Percentiles rank a stretch among this genome's conserved stretches.
Conservation (phyloP, 257 asterid species). For the Craterostigma plantagineum region DNA sequence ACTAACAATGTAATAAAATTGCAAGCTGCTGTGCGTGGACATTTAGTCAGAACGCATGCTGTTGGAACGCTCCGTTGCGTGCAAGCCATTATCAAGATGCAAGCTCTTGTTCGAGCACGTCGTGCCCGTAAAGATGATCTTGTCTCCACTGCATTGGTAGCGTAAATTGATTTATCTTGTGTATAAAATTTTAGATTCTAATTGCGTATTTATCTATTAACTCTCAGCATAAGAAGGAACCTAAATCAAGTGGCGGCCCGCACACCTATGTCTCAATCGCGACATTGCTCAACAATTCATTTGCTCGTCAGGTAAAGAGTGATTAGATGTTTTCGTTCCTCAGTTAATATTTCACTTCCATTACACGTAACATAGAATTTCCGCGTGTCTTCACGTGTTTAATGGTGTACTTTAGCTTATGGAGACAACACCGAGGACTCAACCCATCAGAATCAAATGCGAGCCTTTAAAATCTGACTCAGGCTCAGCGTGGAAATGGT, state of each 20-base stretch:
- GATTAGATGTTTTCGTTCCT: slow-evolving; percentile 3
- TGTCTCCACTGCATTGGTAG: slow-evolving; percentile 9
- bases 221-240: slow-evolving; percentile 38
- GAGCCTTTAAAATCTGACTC: slow-evolving; percentile 75
- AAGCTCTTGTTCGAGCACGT: slow-evolving; percentile 74
- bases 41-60: slow-evolving; percentile 70
- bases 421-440: slow-evolving; percentile 49
- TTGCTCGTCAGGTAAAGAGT: slow-evolving; percentile 71
- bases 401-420: slow-evolving; percentile 29
- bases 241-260: slow-evolving; percentile 13
- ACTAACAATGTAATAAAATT: slow-evolving; percentile 31
- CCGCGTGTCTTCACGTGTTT: not conserved
- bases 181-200: slow-evolving; percentile 4
- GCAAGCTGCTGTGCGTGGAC: slow-evolving; percentile 97
- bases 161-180: slow-evolving; percentile 7
- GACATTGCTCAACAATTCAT: slow-evolving; percentile 69
- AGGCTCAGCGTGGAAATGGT: slow-evolving; percentile 90
- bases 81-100: slow-evolving; percentile 84
- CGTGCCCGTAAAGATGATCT: slow-evolving; percentile 18
- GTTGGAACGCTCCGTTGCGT: slow-evolving; percentile 88
- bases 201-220: slow-evolving; percentile 9
- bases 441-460: slow-evolving; percentile 60
- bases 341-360: not conserved
- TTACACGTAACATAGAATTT: not conserved
- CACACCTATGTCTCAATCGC: slow-evolving; percentile 42